phyloP scores from a whole-genome alignment of 169 alveolate genomes.

The Plasmodium gonderi region DNA sequence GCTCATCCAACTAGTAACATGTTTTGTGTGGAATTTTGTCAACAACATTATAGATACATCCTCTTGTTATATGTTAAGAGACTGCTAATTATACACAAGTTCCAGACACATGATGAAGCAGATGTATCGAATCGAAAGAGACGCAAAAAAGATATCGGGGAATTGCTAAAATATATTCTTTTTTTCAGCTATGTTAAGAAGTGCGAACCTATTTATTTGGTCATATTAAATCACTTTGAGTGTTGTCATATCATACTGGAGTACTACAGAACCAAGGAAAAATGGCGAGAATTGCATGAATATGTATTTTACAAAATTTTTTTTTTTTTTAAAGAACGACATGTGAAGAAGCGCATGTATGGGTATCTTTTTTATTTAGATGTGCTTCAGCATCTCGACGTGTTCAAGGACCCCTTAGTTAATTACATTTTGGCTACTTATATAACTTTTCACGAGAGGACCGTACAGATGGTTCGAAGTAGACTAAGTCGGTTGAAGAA shows the following conservation, averaged over 20 bases:
- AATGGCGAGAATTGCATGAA: constrained; percentile 1
- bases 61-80: constrained; percentile 51
- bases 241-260: constrained; percentile 1
- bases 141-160: not conserved
- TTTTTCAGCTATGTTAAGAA: constrained; percentile 13
- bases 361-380: constrained; percentile 43
- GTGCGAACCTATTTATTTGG: constrained; percentile 4
- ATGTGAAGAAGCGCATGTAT: constrained; percentile 14
- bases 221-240: constrained; percentile 10
- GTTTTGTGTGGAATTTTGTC: not conserved
- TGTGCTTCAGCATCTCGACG: not conserved
- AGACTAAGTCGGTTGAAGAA: not conserved
- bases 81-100: not conserved
- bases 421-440: constrained; percentile 23
- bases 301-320: constrained; percentile 32
- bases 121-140: not conserved
- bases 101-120: not conserved
- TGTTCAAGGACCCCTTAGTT: not conserved
- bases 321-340: constrained; percentile 20
- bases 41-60: constrained; percentile 15
- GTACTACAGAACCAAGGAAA: not conserved
- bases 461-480: not conserved
- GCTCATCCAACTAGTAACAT: too few relatives aligned
- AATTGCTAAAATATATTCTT: constrained; percentile 12
- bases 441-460: not conserved